Evolutionary conservation across 768 basidiomycete species (phyloP).

Genomic region (Mrakia frigida): DNA sequence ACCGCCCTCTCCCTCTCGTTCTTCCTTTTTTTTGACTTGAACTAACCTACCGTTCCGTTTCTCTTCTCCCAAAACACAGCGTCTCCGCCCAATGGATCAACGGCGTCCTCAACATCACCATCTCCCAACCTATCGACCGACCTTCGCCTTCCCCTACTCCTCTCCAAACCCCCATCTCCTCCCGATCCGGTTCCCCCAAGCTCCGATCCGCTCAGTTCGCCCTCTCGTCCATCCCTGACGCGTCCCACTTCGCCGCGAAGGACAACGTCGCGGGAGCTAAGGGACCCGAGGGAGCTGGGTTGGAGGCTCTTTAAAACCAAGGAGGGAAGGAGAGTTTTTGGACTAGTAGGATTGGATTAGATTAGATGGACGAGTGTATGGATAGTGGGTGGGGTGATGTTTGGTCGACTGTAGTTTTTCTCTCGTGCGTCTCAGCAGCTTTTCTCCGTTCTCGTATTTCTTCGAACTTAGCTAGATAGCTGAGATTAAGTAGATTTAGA

Average conservation of each 20-base stretch:
- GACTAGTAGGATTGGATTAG: too few species aligned
- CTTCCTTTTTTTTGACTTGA: too few species aligned
- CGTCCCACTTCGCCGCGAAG: constrained; percentile 36
- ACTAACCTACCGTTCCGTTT: too few species aligned
- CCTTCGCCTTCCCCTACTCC: constrained; percentile 43
- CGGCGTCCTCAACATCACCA: constrained; percentile 40
- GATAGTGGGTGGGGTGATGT: too few species aligned
- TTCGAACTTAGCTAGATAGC: too few species aligned
- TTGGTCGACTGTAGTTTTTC: too few species aligned
- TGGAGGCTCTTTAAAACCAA: background rate
- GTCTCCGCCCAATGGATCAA: constrained; percentile 42
- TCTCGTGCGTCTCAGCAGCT: too few species aligned
- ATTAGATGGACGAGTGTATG: too few species aligned
- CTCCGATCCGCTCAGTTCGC: background rate
- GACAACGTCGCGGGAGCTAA: background rate
- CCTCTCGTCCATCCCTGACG: background rate
- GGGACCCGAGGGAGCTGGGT: background rate
- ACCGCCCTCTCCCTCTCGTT: too few species aligned
- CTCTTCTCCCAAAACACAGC: constrained; percentile 12
- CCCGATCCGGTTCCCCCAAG: constrained; percentile 37
- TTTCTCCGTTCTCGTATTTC: too few species aligned
- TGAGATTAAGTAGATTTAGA: too few species aligned
- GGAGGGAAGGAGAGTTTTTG: too few species aligned
- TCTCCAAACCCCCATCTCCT: constrained; percentile 42
- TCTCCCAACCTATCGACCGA: constrained; percentile 43